Evolutionary conservation across 1,284 basidiomycete species (phyloP), one percentile per base, ranked within the genome.

Genomic region (Malassezia obtusa): DNA sequence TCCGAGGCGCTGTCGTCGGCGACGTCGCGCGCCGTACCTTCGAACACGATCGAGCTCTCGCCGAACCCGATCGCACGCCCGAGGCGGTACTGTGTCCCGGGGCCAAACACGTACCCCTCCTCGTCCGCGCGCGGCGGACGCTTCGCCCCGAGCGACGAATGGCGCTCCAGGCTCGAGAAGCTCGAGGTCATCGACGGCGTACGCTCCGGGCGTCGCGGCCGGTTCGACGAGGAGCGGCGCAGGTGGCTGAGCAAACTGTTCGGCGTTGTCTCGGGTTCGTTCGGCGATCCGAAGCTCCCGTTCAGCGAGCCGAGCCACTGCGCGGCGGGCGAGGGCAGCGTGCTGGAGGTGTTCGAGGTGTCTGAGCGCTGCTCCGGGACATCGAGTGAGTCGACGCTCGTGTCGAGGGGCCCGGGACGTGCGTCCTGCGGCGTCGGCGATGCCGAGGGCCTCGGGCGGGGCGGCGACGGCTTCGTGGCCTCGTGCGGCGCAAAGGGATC

Each of bases 91-190:
- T 24, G 10, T 17, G 26, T 24, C 32, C 24, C 8, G 26, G 25
- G 2, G 3, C 50, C 50, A 26, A 52, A 52, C 31, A 39, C 50
- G 15, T 38, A 52, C 24, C 50, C 50, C 26, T 52, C 45, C 14
- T 41, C 38, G 35, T 39, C 44, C 10, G 30, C 26, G 9, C 32
- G 45, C 30, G 44, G 44, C 5, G 31, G 7, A 14, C 40, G 24
- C 4, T 14, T 8, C 8, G 15, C 8, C 2, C 25, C n/a, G 7
- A 9, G 15, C 35, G 28, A 24, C n/a, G 32, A 4, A 12, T 21
- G 3, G 14, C n/a, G 28, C 15, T 45, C 43, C 8, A 33, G 17
- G 11, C 17, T 25, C n/a, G 43, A 31, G 17, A 26, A 15, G 43
- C n/a, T 30, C 11, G 26, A 24, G 11, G 43, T 31, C 10, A 45